Conservation (phyloP, 208 protist genomes). For the Phytomonas sp. region DNA sequence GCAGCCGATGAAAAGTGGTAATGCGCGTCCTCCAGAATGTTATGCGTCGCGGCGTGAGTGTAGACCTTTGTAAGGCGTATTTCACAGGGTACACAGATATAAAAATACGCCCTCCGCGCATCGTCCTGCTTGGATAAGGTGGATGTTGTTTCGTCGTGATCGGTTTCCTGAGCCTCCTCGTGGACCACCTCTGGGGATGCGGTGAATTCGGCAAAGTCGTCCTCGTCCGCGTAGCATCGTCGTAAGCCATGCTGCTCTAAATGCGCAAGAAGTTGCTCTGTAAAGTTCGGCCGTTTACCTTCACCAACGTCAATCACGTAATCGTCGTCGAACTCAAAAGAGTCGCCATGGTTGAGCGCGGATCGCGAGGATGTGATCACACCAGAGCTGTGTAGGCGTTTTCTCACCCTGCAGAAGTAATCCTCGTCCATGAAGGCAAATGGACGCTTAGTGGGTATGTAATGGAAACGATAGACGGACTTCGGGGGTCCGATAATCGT, state of each 20-base stretch:
- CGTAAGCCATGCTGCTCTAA: constrained; percentile 81
- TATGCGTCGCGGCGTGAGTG: constrained; percentile 23
- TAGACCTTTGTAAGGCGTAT: constrained; percentile 42
- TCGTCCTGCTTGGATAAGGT: constrained; percentile 8
- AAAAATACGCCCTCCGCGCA: constrained; percentile 63
- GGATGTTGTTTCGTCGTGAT: background rate
- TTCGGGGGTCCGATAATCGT: background rate
- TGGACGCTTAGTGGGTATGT: background rate
- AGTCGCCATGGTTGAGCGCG: background rate
- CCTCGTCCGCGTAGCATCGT: constrained; percentile 37
- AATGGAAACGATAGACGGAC: background rate
- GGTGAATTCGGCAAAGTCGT: constrained; percentile 19
- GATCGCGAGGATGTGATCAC: constrained; percentile 13
- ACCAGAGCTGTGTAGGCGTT: constrained; percentile 36
- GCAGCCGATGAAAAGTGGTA: constrained; percentile 72
- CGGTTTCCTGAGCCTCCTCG: constrained; percentile 1
- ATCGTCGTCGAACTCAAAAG: constrained; percentile 13
- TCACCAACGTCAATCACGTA: constrained; percentile 62
- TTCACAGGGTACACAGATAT: constrained; percentile 81
- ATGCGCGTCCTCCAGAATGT: constrained; percentile 74
- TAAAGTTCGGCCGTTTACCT: constrained; percentile 28
- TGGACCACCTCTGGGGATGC: constrained; percentile 2
- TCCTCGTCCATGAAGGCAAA: background rate
- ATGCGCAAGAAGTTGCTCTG: constrained; percentile 63
- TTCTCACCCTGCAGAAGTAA: constrained; percentile 15